Conservation (phyloP, 768 basidiomycete species). For the Trametes cubensis region DNA sequence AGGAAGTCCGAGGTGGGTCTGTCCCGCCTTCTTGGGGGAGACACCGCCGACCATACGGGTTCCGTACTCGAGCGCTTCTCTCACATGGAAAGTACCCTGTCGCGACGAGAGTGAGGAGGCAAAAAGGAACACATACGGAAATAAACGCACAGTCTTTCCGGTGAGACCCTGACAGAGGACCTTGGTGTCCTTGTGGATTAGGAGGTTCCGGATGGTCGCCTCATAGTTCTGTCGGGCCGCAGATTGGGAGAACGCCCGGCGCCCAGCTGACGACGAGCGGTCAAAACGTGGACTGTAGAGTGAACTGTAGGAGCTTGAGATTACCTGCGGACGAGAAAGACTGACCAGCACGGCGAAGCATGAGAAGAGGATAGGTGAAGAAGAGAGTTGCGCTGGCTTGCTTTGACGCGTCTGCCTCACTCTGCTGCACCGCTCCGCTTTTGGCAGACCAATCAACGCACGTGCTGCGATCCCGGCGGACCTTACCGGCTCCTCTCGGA, state of each 20-base stretch:
- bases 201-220: constrained; percentile 88
- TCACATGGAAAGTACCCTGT: constrained; percentile 95
- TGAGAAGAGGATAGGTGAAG: constrained; percentile 29
- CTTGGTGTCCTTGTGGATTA: constrained; percentile 92
- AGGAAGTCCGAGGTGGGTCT: constrained; percentile 92
- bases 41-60: constrained; percentile 99
- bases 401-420: constrained; percentile 15
- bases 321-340: constrained; percentile 56
- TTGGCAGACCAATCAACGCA: constrained; percentile 22
- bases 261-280: constrained; percentile 49
- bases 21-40: constrained; percentile 94
- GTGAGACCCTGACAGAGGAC: constrained; percentile 91
- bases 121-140: background rate
- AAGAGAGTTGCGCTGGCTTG: constrained; percentile 22
- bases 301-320: constrained; percentile 20
- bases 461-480: constrained; percentile 9
- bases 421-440: constrained; percentile 13
- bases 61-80: constrained; percentile 91
- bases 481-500: background rate
- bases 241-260: constrained; percentile 82
- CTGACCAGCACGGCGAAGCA: constrained; percentile 67
- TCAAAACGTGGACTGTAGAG: background rate
- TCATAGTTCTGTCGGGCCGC: constrained; percentile 77
- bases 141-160: constrained; percentile 79
- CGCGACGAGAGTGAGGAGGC: background rate